Base-by-base conservation (phyloP, 2,329 filamentous ascomycete species). In the Phaeosphaeria sp. region DNA sequence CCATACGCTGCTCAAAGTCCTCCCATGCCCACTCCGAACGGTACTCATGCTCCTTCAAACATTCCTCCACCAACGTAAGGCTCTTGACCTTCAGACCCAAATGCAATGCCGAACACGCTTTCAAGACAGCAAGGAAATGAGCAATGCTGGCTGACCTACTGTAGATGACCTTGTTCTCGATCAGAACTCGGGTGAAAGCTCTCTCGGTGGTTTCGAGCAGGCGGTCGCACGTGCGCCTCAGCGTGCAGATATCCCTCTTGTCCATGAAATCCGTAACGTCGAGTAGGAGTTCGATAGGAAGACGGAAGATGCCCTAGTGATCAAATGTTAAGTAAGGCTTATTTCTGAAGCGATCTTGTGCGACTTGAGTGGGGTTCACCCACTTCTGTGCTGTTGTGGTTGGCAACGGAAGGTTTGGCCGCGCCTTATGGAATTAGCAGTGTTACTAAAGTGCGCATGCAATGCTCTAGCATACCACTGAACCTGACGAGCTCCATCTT, bases 21-120 rank as follows among this genome's bases (percentile, higher is more conserved):
- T 66, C 61, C 63, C 63, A 66, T 9, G 59, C 61, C 63, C 63
- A 68, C 0, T 39, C 49, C 7, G 55, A 63, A 11, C 59, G 60
- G 22, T 56, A 55, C 36, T 58, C 55, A n/a, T 59, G 55, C 18
- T 46, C 24, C 21, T 50, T 49, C 24, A 64, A 18, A 11, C 46
- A 48, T 25, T 68, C 65, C 2, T 50, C 53, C 4, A 68, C 46
- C 15, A 68, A 17, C 0, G 51, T 56, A 18, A 67, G 48, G 17
- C 47, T 46, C 4, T 40, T 40, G 5, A 64, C 49, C 44, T n/a
- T 25, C 22, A 20, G 3, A 6, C 20, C 21, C 44, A 46, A 17
- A 17, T 22, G 6, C 18, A 8, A 22, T 18, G 3, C 15, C 4
- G 20, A 6, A 17, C 49, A 46, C 3, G 6, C 13, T 3, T 33